phyloP scores from a whole-genome alignment of 495 filamentous ascomycete species.

The Xylaria cubensis region DNA sequence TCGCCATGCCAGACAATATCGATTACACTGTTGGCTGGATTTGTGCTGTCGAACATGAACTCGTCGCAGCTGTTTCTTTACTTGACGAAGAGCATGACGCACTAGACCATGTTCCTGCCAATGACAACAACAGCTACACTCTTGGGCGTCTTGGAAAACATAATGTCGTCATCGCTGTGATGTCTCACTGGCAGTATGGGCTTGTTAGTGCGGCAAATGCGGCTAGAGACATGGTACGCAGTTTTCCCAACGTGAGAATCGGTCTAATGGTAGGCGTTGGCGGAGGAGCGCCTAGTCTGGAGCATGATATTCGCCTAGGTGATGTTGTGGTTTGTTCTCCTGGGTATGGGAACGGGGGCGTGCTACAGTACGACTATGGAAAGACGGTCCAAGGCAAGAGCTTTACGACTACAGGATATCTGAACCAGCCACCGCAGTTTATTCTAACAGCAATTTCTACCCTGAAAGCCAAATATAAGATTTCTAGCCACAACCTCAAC shows the following conservation, averaged over 20 bases:
- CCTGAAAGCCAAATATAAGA: constrained; percentile 26
- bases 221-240: constrained; percentile 44
- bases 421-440: constrained; percentile 38
- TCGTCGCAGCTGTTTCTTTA: constrained; percentile 51
- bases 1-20: not conserved
- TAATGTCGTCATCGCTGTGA: constrained; percentile 46
- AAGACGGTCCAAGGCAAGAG: constrained; percentile 32
- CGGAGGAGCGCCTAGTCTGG: constrained; percentile 45
- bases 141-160: constrained; percentile 19
- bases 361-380: constrained; percentile 49
- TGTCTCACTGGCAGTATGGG: constrained; percentile 51
- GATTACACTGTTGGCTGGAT: constrained; percentile 62
- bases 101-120: not conserved
- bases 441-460: constrained; percentile 30
- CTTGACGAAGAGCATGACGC: constrained; percentile 50
- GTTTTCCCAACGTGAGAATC: constrained; percentile 50
- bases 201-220: constrained; percentile 41
- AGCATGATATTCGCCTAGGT: constrained; percentile 51
- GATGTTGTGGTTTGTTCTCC: constrained; percentile 52
- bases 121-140: constrained; percentile 22
- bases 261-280: constrained; percentile 58
- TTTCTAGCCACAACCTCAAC: constrained; percentile 33
- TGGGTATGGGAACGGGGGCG: constrained; percentile 33
- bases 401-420: constrained; percentile 34
- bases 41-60: constrained; percentile 53